Percentiles rank a stretch among this genome's conserved stretches.
Conservation (phyloP, 2,329 filamentous ascomycete genomes). For the Zymoseptoria ardabiliae region DNA sequence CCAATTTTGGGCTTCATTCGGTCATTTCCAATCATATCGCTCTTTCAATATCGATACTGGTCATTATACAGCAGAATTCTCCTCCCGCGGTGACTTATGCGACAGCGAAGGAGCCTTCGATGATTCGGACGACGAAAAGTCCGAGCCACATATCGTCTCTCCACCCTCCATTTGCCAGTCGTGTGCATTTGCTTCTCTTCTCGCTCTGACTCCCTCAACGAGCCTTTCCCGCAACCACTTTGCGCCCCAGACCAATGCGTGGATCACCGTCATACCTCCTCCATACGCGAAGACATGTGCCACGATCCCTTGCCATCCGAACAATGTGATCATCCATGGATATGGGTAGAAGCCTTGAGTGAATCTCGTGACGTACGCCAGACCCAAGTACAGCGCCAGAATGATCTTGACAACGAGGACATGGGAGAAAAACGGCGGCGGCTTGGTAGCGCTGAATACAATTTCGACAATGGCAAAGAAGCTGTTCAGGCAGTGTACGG, state of each 20-base stretch:
- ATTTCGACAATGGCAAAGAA: slow-evolving; percentile 11
- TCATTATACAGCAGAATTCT: background rate
- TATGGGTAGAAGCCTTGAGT: slow-evolving; percentile 7
- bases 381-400: slow-evolving; percentile 7
- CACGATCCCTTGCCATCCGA: slow-evolving; percentile 6
- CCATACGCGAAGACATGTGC: slow-evolving; percentile 9
- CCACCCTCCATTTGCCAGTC: background rate
- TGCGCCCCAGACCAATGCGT: slow-evolving; percentile 6
- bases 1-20: too few species aligned
- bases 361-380: slow-evolving; percentile 7
- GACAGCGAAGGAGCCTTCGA: background rate
- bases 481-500: slow-evolving; percentile 11
- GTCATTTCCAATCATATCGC: too few species aligned
- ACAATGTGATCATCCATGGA: slow-evolving; percentile 11
- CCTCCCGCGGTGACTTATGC: background rate
- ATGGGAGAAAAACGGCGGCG: slow-evolving; percentile 7
- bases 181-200: background rate
- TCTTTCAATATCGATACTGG: too few species aligned
- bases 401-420: slow-evolving; percentile 3
- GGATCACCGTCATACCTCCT: slow-evolving; percentile 7
- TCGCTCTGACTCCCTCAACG: background rate
- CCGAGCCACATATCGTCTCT: background rate
- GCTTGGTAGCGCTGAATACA: slow-evolving; percentile 2
- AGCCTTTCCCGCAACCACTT: slow-evolving; percentile 3
- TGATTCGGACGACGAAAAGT: background rate